A percentile compares a stretch with the other conserved stretches of the same genome.
These are phyloP conservation scores for Trichoderma sp. DNA, from an alignment of 2,329 filamentous ascomycete species.

Conservation along the genomic window DNA sequence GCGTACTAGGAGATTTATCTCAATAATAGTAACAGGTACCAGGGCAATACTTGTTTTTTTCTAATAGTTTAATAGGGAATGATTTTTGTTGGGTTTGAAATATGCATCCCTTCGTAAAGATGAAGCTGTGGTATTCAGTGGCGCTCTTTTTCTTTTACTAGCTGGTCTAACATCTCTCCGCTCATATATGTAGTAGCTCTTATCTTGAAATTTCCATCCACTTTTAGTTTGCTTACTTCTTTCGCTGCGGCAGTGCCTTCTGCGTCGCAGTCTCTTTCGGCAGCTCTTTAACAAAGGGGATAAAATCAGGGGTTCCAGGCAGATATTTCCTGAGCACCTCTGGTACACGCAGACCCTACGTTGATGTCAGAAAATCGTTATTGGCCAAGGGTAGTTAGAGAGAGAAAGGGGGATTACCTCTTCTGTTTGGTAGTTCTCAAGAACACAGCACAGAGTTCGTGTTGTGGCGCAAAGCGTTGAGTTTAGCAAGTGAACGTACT, in stretches of 20 bases:
- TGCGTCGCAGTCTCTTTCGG: slow-evolving; percentile 60
- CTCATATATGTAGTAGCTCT: neutral
- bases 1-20: slow-evolving; percentile 4
- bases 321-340: slow-evolving; percentile 86
- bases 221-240: slow-evolving; percentile 33
- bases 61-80: slow-evolving; percentile 8
- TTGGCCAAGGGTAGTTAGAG: neutral
- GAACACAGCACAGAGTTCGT: slow-evolving; percentile 85
- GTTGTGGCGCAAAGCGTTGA: slow-evolving; percentile 88
- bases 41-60: neutral
- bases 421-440: slow-evolving; percentile 95
- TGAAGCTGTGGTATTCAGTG: neutral
- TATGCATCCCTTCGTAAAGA: neutral
- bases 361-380: neutral
- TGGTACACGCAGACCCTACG: slow-evolving; percentile 72
- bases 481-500: slow-evolving; percentile 92
- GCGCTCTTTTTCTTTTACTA: neutral
- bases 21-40: slow-evolving; percentile 14
- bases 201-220: neutral
- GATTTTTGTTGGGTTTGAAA: neutral
- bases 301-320: slow-evolving; percentile 82
- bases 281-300: slow-evolving; percentile 83
- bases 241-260: slow-evolving; percentile 31
- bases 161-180: neutral
- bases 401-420: slow-evolving; percentile 53